Percentiles rank a stretch among this genome's conserved stretches.
Conservation (phyloP, 1,139 yeast species). For the Suhomyces coccinellae region DNA sequence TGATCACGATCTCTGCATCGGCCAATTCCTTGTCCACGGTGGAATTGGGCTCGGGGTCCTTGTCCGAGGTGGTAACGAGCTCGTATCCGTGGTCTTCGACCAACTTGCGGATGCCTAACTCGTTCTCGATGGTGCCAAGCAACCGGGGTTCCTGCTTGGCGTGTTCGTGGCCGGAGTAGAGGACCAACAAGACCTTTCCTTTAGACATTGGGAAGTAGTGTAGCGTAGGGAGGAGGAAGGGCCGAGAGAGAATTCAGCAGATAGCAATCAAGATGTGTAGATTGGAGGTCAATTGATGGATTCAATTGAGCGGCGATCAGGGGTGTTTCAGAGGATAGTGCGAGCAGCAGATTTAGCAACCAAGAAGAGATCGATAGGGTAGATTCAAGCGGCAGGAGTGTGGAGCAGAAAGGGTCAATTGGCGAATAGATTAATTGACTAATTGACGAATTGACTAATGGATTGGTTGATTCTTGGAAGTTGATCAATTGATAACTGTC, state of each 20-base stretch:
- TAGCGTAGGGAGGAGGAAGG: no score
- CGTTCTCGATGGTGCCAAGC: conserved; percentile 74
- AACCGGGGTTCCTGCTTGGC: conserved; percentile 61
- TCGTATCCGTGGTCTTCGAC: conserved; percentile 69
- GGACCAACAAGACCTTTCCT: conserved; percentile 54
- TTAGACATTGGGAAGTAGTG: conserved; percentile 16
- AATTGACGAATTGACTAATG: no score
- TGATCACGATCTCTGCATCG: conserved; percentile 74
- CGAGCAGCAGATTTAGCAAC: no score
- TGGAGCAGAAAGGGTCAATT: neutral
- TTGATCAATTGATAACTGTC: no score
- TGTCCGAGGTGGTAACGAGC: conserved; percentile 63
- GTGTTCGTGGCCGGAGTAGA: conserved; percentile 56
- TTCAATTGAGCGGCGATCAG: no score
- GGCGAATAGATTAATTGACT: neutral
- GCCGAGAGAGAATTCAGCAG: no score
- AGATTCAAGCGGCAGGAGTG: no score
- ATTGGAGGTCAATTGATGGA: no score
- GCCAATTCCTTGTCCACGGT: conserved; percentile 63
- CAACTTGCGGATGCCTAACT: conserved; percentile 67
- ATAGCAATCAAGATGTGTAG: no score
- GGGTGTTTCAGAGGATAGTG: no score
- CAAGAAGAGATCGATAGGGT: no score
- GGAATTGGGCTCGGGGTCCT: conserved; percentile 61
- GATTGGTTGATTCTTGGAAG: no score